phyloP scores from a whole-genome alignment of 208 protist species.

The Leishmania guyanensis region DNA sequence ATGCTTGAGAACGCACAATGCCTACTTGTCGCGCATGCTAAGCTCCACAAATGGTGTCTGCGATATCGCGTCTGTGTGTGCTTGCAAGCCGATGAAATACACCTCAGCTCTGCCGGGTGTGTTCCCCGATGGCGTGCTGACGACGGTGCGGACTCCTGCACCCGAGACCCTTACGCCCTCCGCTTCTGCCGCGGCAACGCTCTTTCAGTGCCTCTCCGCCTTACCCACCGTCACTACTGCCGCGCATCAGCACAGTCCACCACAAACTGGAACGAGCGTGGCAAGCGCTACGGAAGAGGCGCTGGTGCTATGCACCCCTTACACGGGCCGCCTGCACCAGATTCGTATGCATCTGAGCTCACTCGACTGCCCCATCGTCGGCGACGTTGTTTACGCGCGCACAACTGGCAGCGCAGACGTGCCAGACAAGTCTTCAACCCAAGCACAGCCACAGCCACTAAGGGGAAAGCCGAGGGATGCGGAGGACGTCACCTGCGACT shows the following conservation, averaged over 20 bases:
- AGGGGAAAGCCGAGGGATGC: background rate
- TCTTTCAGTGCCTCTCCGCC: slow-evolving; percentile 13
- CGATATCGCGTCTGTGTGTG: background rate
- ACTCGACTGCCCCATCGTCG: slow-evolving; percentile 83
- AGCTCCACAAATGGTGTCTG: background rate
- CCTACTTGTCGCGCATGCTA: background rate
- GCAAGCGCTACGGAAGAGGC: slow-evolving; percentile 3
- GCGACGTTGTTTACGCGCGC: slow-evolving; percentile 48
- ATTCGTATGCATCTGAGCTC: slow-evolving; percentile 85
- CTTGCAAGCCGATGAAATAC: background rate
- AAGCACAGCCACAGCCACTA: background rate
- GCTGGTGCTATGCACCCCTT: slow-evolving; percentile 84
- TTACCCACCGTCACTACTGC: background rate
- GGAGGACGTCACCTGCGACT: background rate
- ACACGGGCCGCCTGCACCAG: slow-evolving; percentile 92
- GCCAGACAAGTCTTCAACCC: background rate
- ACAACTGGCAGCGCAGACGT: background rate
- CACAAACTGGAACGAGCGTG: background rate
- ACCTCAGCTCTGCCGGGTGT: background rate
- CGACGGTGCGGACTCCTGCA: slow-evolving; percentile 3
- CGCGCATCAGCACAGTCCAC: background rate
- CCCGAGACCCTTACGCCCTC: background rate
- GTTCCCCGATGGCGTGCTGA: slow-evolving; percentile 25
- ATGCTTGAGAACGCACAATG: slow-evolving; percentile 19
- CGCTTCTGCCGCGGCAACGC: slow-evolving; percentile 19